Conservation (phyloP, 106 monocot genomes). For the Gastrodia elata region DNA sequence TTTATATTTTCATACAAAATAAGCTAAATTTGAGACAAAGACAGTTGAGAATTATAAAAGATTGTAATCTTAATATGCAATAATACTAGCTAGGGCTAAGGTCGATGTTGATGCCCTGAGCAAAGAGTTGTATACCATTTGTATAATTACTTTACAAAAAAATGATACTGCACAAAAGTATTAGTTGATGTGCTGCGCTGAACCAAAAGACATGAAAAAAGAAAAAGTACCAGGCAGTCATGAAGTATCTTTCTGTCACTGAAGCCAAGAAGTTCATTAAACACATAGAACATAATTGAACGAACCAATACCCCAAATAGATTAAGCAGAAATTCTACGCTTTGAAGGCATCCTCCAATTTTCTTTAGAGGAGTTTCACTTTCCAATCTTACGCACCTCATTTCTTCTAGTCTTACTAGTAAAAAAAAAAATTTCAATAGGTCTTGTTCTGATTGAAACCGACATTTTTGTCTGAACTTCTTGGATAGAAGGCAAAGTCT, state of each 20-base stretch:
- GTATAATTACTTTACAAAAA: background rate
- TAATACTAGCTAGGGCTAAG: too few species aligned
- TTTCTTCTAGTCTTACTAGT: constrained; percentile 6
- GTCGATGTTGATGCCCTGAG: too few species aligned
- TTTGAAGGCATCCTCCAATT: background rate
- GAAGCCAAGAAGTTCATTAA: background rate
- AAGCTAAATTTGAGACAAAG: too few species aligned
- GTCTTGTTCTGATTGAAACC: background rate
- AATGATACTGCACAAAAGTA: background rate
- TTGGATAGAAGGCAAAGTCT: background rate
- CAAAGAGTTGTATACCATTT: too few species aligned
- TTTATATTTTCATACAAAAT: too few species aligned
- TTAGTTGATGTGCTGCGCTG: background rate
- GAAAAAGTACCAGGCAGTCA: background rate
- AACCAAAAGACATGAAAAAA: background rate
- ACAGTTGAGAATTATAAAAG: too few species aligned
- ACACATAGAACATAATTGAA: background rate
- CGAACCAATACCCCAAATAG: background rate
- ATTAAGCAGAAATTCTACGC: background rate
- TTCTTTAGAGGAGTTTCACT: background rate
- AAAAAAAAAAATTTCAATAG: background rate
- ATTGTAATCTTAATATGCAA: background rate
- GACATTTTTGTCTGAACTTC: background rate
- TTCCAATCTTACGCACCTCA: constrained; percentile 2
- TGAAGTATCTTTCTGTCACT: background rate